Conservation (phyloP, 805 yeast species). For the Pichia paraexigua region DNA sequence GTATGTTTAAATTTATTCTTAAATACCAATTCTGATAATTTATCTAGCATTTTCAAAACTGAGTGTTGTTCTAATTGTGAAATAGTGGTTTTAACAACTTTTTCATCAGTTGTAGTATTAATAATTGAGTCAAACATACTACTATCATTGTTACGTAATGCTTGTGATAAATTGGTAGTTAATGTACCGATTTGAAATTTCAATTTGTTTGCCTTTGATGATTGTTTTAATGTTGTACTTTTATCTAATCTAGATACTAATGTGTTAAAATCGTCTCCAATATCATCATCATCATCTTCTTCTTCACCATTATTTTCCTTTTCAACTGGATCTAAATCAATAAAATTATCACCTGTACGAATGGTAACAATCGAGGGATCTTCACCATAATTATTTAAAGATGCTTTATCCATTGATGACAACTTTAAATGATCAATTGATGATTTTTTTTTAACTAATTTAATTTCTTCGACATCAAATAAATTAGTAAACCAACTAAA, state of each 20-base stretch:
- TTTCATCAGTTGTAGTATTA: constrained; percentile 39
- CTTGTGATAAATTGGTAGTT: constrained; percentile 79
- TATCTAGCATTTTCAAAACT: constrained; percentile 43
- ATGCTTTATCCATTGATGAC: constrained; percentile 29
- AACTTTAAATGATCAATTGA: constrained; percentile 31
- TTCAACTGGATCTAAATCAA: constrained; percentile 37
- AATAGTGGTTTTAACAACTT: constrained; percentile 42
- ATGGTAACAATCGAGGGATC: constrained; percentile 30
- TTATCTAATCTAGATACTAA: constrained; percentile 47
- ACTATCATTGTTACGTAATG: constrained; percentile 80
- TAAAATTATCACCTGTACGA: constrained; percentile 42
- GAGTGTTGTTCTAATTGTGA: constrained; percentile 40
- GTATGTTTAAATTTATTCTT: constrained; percentile 31
- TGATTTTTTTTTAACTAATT: constrained; percentile 18
- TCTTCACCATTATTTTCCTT: constrained; percentile 56
- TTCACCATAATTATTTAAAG: constrained; percentile 9
- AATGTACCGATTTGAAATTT: constrained; percentile 67
- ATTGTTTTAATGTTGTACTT: neutral
- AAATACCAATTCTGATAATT: constrained; percentile 44
- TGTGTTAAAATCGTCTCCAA: constrained; percentile 27
- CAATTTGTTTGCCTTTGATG: constrained; percentile 28
- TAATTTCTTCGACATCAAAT: constrained; percentile 15
- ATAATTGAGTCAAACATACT: constrained; percentile 80
- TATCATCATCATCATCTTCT: constrained; percentile 39
- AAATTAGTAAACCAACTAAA: constrained; percentile 38